Evolutionary conservation across 305 asterid genomes (phyloP).

Genomic region (Fraxinus platypoda): DNA sequence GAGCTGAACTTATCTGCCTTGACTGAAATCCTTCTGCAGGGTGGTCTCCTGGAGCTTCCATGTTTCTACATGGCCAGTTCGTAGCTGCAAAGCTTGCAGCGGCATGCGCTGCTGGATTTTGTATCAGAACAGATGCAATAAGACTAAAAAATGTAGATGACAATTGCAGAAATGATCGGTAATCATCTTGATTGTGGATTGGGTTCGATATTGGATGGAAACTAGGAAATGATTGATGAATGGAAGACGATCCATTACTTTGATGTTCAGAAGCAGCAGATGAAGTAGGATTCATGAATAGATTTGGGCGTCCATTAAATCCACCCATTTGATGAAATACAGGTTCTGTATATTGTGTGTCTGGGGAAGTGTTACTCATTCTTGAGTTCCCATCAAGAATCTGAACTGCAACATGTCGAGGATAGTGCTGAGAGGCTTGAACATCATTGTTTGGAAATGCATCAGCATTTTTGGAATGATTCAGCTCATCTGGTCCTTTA

Average conservation of each 20-base stretch:
- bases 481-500: slow-evolving; percentile 32
- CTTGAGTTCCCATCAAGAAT: slow-evolving; percentile 71
- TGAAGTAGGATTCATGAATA: slow-evolving; percentile 45
- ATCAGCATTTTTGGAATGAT: slow-evolving; percentile 43
- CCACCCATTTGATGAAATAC: slow-evolving; percentile 44
- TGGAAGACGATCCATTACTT: slow-evolving; percentile 50
- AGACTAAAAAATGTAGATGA: slow-evolving; percentile 76
- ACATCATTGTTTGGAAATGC: slow-evolving; percentile 34
- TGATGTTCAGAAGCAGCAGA: slow-evolving; percentile 53
- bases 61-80: slow-evolving; percentile 60
- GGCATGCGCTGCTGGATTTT: slow-evolving; percentile 88
- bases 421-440: slow-evolving; percentile 53
- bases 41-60: slow-evolving; percentile 45
- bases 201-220: slow-evolving; percentile 63
- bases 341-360: slow-evolving; percentile 39
- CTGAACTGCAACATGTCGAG: slow-evolving; percentile 81
- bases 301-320: slow-evolving; percentile 41
- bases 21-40: slow-evolving; percentile 45
- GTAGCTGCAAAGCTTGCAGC: slow-evolving; percentile 88
- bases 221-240: slow-evolving; percentile 55
- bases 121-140: slow-evolving; percentile 66
- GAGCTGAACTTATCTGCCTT: slow-evolving; percentile 49
- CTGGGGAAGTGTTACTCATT: slow-evolving; percentile 37
- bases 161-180: slow-evolving; percentile 56
- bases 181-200: slow-evolving; percentile 60